Conservation (phyloP, 179 eudicot genomes). For the Silene noctiflora region DNA sequence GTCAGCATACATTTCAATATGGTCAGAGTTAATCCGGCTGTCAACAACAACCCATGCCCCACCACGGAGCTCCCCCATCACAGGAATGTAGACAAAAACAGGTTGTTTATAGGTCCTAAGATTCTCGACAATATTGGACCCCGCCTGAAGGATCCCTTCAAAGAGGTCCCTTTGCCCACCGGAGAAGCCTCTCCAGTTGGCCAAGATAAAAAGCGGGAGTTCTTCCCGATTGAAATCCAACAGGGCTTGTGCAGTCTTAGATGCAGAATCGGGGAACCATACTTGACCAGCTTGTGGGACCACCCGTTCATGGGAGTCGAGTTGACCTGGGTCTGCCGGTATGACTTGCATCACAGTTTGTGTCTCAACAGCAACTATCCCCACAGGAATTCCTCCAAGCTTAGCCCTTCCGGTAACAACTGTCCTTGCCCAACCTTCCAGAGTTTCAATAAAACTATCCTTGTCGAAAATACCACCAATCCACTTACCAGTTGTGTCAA, state of each 20-base stretch:
- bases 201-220: slow-evolving; percentile 92
- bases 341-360: slow-evolving; percentile 97
- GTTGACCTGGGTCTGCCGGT: slow-evolving; percentile 99
- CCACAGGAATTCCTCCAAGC: slow-evolving; percentile 99
- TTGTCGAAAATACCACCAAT: slow-evolving; percentile 88
- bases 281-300: slow-evolving; percentile 99
- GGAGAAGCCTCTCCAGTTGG: slow-evolving; percentile 99
- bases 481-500: slow-evolving; percentile 71
- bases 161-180: slow-evolving; percentile 98
- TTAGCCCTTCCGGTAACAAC: slow-evolving; percentile 98
- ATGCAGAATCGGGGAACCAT: slow-evolving; percentile 98
- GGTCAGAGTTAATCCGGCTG: slow-evolving; percentile 82
- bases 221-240: slow-evolving; percentile 94
- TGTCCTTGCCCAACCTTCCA: slow-evolving; percentile 99
- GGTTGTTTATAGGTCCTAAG: slow-evolving; percentile 90
- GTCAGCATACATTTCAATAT: slow-evolving; percentile 96
- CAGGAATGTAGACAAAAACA: slow-evolving; percentile 86
- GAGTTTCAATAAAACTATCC: slow-evolving; percentile 85
- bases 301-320: slow-evolving; percentile 91
- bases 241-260: slow-evolving; percentile 92
- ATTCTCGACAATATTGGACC: slow-evolving; percentile 94
- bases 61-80: slow-evolving; percentile 96
- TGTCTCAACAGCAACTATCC: slow-evolving; percentile 92
- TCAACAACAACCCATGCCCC: slow-evolving; percentile 99
- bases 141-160: slow-evolving; percentile 98